Conservation (phyloP, 2,329 filamentous ascomycete genomes). For the Aspergillus japonicus region DNA sequence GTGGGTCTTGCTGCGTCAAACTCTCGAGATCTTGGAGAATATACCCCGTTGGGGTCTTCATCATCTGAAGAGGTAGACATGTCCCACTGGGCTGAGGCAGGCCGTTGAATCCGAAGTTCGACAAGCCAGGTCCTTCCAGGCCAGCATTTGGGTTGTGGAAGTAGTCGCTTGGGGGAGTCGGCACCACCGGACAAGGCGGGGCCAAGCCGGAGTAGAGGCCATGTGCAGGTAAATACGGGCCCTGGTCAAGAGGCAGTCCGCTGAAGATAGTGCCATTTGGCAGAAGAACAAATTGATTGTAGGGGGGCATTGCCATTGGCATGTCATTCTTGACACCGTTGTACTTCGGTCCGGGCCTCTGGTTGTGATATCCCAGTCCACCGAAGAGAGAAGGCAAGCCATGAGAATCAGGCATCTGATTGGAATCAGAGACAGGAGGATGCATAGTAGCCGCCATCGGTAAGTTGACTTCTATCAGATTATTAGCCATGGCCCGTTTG, state of each 20-base stretch:
- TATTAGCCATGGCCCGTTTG: neutral
- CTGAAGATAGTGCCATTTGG: slow-evolving; percentile 36
- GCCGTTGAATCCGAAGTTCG: slow-evolving; percentile 56
- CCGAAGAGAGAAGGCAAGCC: slow-evolving; percentile 26
- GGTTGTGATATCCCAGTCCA: slow-evolving; percentile 29
- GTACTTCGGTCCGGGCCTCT: slow-evolving; percentile 29
- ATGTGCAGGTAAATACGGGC: slow-evolving; percentile 36
- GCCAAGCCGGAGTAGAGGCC: slow-evolving; percentile 40
- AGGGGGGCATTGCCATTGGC: slow-evolving; percentile 25
- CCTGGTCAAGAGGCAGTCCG: slow-evolving; percentile 28
- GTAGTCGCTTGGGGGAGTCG: slow-evolving; percentile 51
- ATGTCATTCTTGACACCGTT: slow-evolving; percentile 27
- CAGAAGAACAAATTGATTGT: slow-evolving; percentile 31
- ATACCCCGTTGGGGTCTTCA: slow-evolving; percentile 47
- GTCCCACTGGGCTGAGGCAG: slow-evolving; percentile 55
- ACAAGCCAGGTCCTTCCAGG: slow-evolving; percentile 58
- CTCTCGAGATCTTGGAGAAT: slow-evolving; percentile 58
- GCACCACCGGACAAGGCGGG: slow-evolving; percentile 32
- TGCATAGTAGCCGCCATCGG: neutral
- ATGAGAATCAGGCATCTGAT: slow-evolving; percentile 1
- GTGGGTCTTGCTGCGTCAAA: slow-evolving; percentile 71
- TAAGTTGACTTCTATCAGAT: neutral
- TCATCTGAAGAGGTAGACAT: slow-evolving; percentile 44
- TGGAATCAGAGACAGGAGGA: slow-evolving; percentile 2
- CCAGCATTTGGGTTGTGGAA: slow-evolving; percentile 54